Evolutionary conservation across 2,329 filamentous ascomycete genomes (phyloP).

Genomic region (Zymoseptoria tritici): DNA sequence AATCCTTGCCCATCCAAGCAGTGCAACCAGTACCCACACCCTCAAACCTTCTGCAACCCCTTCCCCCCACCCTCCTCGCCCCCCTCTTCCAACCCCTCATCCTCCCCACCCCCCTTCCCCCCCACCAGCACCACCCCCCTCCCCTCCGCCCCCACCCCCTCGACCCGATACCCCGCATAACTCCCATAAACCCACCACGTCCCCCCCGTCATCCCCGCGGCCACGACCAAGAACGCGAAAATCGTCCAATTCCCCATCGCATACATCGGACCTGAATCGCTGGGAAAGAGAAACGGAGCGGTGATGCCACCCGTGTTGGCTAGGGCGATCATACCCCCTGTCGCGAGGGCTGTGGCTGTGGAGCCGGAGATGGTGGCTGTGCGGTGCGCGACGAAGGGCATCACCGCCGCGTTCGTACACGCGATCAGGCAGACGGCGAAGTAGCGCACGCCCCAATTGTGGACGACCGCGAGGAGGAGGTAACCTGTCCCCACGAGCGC

Average conservation of each 20-base stretch:
- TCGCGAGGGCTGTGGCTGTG: not conserved
- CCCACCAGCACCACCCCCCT: not conserved
- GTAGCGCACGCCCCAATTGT: slow-evolving; percentile 61
- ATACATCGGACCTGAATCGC: not conserved
- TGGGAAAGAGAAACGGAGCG: not conserved
- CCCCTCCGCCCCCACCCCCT: not conserved
- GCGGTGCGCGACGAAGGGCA: slow-evolving; percentile 47
- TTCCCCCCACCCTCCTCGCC: not conserved
- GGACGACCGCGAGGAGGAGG: slow-evolving; percentile 54
- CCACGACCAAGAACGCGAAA: not conserved
- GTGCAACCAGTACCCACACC: too few species aligned
- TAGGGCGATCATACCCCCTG: not conserved
- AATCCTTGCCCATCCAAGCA: too few species aligned
- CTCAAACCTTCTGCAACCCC: not conserved
- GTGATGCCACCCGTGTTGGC: not conserved
- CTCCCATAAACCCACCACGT: not conserved
- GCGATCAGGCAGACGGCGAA: slow-evolving; percentile 63
- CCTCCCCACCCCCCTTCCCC: not conserved
- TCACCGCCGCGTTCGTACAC: slow-evolving; percentile 56
- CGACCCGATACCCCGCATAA: not conserved
- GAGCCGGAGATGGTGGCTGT: not conserved
- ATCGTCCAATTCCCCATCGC: not conserved
- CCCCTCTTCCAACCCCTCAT: not conserved
- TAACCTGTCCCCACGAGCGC: not conserved
- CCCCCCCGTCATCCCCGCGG: not conserved